phyloP scores from a whole-genome alignment of 805 yeast species.

The Kuraishia floccosa region DNA sequence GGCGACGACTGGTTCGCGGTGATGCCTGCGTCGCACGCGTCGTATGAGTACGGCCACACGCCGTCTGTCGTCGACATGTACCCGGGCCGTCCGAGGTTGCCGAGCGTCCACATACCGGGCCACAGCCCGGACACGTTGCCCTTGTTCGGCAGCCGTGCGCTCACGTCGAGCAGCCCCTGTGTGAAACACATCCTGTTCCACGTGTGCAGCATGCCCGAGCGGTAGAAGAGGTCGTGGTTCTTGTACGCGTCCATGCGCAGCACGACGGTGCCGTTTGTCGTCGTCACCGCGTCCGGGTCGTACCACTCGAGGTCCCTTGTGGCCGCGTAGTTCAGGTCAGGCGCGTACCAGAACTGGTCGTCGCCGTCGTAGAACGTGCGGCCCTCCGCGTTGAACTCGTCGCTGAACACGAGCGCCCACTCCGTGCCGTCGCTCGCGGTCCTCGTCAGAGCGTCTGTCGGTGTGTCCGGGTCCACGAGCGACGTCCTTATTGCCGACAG shows the following conservation, averaged over 20 bases:
- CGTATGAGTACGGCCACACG: conserved; percentile 90
- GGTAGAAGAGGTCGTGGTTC: conserved; percentile 69
- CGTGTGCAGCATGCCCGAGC: conserved; percentile 86
- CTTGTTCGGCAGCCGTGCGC: conserved; percentile 69
- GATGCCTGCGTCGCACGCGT: conserved; percentile 85
- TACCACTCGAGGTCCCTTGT: conserved; percentile 93
- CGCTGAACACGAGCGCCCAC: conserved; percentile 79
- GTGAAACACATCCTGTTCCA: conserved; percentile 91
- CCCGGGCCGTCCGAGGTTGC: conserved; percentile 89
- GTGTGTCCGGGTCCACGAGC: conserved; percentile 70
- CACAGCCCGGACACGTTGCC: conserved; percentile 78
- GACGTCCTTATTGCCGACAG: conserved; percentile 47
- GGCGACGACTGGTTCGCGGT: conserved; percentile 87
- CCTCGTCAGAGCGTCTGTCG: conserved; percentile 30
- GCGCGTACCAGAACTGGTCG: conserved; percentile 86
- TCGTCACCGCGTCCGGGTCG: conserved; percentile 80
- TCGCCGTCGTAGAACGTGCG: conserved; percentile 85
- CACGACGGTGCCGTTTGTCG: conserved; percentile 59
- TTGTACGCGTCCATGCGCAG: conserved; percentile 72
- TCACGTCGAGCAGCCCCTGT: conserved; percentile 69
- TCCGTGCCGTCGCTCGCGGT: conserved; percentile 45
- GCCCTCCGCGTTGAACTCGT: conserved; percentile 85
- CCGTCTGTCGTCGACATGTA: conserved; percentile 82
- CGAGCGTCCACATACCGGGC: conserved; percentile 97
- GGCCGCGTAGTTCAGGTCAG: conserved; percentile 75